Evolutionary conservation across 2,329 filamentous ascomycete species (phyloP).

Genomic region (Periconia macrospinosa): DNA sequence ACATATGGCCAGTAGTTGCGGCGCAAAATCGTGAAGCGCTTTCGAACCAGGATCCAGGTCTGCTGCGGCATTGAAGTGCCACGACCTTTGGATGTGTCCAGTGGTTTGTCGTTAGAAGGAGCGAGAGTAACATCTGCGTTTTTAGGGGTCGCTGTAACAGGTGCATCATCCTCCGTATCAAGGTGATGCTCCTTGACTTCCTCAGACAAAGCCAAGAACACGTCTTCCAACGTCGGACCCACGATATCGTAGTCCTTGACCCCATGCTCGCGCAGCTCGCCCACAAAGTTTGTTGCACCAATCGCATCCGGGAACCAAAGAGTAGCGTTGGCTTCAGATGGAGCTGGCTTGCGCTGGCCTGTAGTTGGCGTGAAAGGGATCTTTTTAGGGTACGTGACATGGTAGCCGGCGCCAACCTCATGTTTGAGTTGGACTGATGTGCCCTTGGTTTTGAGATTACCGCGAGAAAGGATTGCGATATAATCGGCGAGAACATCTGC

Average conservation of each 20-base stretch:
- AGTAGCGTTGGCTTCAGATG: conserved; percentile 66
- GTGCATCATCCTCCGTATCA: conserved; percentile 21
- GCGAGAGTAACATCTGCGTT: conserved; percentile 13
- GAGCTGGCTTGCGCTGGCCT: conserved; percentile 47
- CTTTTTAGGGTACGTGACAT: conserved; percentile 55
- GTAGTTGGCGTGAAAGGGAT: conserved; percentile 50
- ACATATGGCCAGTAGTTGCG: conserved; percentile 77
- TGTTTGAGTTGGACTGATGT: conserved; percentile 87
- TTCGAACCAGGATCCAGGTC: conserved; percentile 72
- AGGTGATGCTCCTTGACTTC: conserved; percentile 65
- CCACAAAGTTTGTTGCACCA: conserved; percentile 72
- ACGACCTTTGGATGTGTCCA: conserved; percentile 65
- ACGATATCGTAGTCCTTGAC: conserved; percentile 81
- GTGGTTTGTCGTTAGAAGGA: conserved; percentile 35
- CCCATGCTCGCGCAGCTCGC: conserved; percentile 65
- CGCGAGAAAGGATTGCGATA: conserved; percentile 85
- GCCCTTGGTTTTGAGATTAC: conserved; percentile 77
- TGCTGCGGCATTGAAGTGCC: conserved; percentile 72
- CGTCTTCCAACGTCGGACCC: conserved; percentile 89
- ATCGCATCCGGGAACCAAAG: conserved; percentile 72
- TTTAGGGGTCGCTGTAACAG: conserved; percentile 20
- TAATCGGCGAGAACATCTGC: conserved; percentile 87
- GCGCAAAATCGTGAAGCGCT: conserved; percentile 75
- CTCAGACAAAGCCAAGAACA: conserved; percentile 83
- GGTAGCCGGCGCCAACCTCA: conserved; percentile 78